phyloP scores from a whole-genome alignment of 163 green algal genomes.

The Chlamydomonas reinhardtii region DNA sequence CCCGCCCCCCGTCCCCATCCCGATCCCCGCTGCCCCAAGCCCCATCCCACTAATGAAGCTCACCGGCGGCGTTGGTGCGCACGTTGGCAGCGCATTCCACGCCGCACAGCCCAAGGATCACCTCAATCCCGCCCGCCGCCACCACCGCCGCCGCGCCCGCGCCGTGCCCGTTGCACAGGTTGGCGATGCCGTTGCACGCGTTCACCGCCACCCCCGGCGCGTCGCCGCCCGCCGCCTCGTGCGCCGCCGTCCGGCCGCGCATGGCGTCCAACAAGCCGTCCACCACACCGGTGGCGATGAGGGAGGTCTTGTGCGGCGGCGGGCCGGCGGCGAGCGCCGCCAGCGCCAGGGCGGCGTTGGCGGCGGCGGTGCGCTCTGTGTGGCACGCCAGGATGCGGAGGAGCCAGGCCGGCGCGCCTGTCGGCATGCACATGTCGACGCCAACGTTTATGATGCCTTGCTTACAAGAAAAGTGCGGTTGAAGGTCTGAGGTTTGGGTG shows the following conservation, averaged over 20 bases:
- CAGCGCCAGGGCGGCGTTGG: conserved; percentile 24
- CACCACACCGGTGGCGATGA: conserved; percentile 5
- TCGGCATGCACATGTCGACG: neutral
- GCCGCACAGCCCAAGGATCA: neutral
- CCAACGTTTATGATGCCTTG: no score
- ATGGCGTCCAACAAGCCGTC: neutral
- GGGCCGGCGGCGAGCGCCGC: conserved; percentile 1
- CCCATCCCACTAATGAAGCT: no score
- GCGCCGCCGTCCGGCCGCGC: neutral
- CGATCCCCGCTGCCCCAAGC: no score
- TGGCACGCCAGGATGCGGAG: neutral
- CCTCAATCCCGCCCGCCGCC: conserved; percentile 3
- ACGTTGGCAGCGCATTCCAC: neutral
- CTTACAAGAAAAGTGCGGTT: no score
- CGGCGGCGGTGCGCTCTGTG: conserved; percentile 15
- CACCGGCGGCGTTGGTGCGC: conserved; percentile 18
- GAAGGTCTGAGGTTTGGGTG: no score
- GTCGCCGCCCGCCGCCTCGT: neutral
- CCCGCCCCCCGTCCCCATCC: no score
- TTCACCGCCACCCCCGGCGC: neutral
- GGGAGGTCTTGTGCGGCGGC: conserved; percentile 18
- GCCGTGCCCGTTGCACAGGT: conserved; percentile 8
- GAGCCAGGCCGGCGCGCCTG: neutral
- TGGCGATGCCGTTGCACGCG: conserved; percentile 8
- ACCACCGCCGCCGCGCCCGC: conserved; percentile 18